Evolutionary conservation across 345 rosid genomes (phyloP), one percentile per base, ranked within the genome.

Genomic region (Laguncularia racemosa): DNA sequence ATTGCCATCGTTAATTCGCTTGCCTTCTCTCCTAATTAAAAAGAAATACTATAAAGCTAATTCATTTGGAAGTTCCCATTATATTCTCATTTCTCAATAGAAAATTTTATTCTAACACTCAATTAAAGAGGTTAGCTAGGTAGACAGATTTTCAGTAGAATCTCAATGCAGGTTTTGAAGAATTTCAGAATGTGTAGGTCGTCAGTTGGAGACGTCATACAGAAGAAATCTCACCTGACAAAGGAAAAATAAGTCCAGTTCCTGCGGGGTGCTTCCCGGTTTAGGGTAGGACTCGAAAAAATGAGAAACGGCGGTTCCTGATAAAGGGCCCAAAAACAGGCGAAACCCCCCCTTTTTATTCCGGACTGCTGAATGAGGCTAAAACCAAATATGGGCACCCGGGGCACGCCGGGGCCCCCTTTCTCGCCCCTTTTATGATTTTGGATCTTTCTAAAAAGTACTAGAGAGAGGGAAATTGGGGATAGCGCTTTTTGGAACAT

Each of bases 191-290:
- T 26, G 28, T 26, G 28, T 26, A 26, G 28, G 28, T 26, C 28
- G 28, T 2, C n/a, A n/a, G n/a, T 26, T 2, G 28, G 28, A 26
- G 28, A 26, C 28, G n/a, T n/a, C n/a, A 26, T 26, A 6, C 3
- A 26, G 28, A 6, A 26, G 28, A 26, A 26, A 26, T 26, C 28
- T 26, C 28, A 26, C 28, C 28, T n/a, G 6, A 2, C 3, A 26
- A 6, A 26, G 6, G 6, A 26, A 26, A 26, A 26, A 6, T 26
- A 26, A 26, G 28, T 26, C 28, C 28, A 26, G 71, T 64, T 3
- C 75, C 75, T 2, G 75, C 61, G 55, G 75, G 75, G 4, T 66
- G 67, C 62, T 71, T 71, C 61, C 62, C 71, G 0, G 75, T 71
- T 17, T 66, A 71, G n/a, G 16, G 75, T 71, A 4, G 75, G 75